These are phyloP conservation scores for Piper longum DNA, from an alignment of 164 flowering plant species.

Conservation along the genomic window DNA sequence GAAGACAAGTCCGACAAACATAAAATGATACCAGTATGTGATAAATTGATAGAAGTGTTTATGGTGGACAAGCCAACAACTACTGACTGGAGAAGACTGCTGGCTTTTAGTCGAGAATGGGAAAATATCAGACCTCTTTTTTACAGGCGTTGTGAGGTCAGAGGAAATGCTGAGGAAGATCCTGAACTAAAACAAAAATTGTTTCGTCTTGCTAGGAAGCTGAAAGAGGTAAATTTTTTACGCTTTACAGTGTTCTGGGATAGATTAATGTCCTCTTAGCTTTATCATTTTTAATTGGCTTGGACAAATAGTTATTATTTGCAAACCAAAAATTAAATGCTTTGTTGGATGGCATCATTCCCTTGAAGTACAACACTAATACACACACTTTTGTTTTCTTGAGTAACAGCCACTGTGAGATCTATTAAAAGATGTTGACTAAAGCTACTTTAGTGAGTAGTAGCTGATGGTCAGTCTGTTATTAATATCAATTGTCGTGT, in stretches of 20 bases:
- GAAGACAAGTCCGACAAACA: conserved; percentile 19
- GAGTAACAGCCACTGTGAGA: no score
- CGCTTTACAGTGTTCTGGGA: background rate
- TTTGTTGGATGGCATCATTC: no score
- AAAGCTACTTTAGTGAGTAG: background rate
- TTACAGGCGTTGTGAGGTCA: conserved; percentile 51
- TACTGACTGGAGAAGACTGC: conserved; percentile 79
- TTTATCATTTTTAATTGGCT: background rate
- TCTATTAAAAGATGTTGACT: no score
- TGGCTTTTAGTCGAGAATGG: conserved; percentile 82
- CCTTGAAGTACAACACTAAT: no score
- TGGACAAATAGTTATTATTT: no score
- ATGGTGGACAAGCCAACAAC: conserved; percentile 88
- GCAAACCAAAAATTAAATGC: no score
- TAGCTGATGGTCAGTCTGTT: background rate
- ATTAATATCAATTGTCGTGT: background rate
- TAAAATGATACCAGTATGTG: conserved; percentile 59
- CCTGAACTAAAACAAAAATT: conserved; percentile 67
- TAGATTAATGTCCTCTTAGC: background rate
- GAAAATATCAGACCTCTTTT: conserved; percentile 57
- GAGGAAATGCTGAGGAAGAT: conserved; percentile 60
- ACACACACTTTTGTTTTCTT: no score
- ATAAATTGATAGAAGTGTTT: conserved; percentile 77
- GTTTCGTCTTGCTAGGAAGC: conserved; percentile 56
- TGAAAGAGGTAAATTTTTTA: conserved; percentile 52